Conservation (phyloP, 2,329 filamentous ascomycete genomes). For the Exophiala viscosa region DNA sequence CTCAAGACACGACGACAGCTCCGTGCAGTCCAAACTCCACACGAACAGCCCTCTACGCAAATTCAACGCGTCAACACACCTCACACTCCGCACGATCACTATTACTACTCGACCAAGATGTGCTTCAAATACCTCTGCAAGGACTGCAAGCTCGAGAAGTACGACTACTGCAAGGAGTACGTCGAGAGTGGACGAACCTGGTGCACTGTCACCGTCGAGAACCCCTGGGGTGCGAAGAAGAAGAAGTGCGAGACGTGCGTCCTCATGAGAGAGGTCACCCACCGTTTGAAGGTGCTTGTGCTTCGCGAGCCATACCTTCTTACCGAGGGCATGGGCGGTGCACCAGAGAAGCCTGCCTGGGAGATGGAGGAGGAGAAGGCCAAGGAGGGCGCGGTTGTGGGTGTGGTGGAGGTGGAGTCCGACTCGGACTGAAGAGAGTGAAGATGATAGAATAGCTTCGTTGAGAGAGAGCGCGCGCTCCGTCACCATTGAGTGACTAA, state of each 20-base stretch:
- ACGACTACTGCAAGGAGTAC: slow-evolving; percentile 11
- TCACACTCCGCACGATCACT: not conserved
- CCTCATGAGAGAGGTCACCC: slow-evolving; percentile 16
- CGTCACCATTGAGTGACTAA: slow-evolving; percentile 4
- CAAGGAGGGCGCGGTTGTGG: slow-evolving; percentile 1
- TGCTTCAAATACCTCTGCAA: slow-evolving; percentile 17
- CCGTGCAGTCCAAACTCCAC: no score
- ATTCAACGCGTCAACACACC: no score
- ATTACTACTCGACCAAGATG: slow-evolving; percentile 1
- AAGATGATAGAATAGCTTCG: no score
- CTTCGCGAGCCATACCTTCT: slow-evolving; percentile 20
- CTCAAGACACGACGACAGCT: no score
- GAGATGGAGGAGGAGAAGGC: slow-evolving; percentile 17
- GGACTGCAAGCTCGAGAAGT: slow-evolving; percentile 8
- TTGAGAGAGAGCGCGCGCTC: slow-evolving; percentile 2
- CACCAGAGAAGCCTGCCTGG: slow-evolving; percentile 20
- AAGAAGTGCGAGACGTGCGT: slow-evolving; percentile 16
- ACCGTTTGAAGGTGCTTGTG: slow-evolving; percentile 11
- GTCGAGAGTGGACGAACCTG: not conserved
- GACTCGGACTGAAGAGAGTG: no score
- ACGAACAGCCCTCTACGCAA: no score
- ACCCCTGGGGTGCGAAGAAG: slow-evolving; percentile 7
- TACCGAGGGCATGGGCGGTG: slow-evolving; percentile 20
- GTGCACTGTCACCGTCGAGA: slow-evolving; percentile 8
- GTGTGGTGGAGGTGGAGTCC: not conserved